phyloP scores from a whole-genome alignment of 1,284 basidiomycete genomes.

The Lentinula novae-zelandiae region DNA sequence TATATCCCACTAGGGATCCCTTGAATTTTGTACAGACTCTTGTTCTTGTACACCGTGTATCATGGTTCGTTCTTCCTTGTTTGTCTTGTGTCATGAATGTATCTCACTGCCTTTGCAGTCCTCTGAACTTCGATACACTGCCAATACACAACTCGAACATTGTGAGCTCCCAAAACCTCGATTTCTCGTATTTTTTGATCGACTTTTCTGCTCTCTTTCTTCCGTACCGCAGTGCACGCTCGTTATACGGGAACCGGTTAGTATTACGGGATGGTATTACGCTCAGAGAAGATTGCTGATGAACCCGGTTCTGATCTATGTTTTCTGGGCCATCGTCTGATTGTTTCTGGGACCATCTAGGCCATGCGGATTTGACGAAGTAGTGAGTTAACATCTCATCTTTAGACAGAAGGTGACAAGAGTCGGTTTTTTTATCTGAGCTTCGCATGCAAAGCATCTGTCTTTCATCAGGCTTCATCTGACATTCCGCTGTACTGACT shows the following conservation, averaged over 20 bases:
- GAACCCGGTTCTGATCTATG: neutral
- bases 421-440: neutral
- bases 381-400: conserved; percentile 57
- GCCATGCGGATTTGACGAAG: conserved; percentile 92
- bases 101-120: conserved; percentile 40
- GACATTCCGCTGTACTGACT: neutral
- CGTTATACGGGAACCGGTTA: conserved; percentile 91
- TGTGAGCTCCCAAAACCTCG: conserved; percentile 43
- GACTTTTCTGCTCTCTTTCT: neutral
- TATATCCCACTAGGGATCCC: too few species aligned
- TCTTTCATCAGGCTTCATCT: neutral
- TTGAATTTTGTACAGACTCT: too few species aligned
- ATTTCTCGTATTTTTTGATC: neutral
- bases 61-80: neutral
- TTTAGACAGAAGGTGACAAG: neutral
- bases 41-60: neutral
- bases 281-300: neutral
- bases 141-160: conserved; percentile 91
- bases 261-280: conserved; percentile 21
- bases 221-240: conserved; percentile 71
- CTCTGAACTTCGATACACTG: conserved; percentile 89
- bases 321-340: neutral
- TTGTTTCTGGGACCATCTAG: conserved; percentile 33
- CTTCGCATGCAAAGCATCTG: neutral
- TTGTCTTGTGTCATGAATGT: neutral